Base-by-base conservation (phyloP, 1,284 basidiomycete species). In the Cutaneotrichosporon sp. region DNA sequence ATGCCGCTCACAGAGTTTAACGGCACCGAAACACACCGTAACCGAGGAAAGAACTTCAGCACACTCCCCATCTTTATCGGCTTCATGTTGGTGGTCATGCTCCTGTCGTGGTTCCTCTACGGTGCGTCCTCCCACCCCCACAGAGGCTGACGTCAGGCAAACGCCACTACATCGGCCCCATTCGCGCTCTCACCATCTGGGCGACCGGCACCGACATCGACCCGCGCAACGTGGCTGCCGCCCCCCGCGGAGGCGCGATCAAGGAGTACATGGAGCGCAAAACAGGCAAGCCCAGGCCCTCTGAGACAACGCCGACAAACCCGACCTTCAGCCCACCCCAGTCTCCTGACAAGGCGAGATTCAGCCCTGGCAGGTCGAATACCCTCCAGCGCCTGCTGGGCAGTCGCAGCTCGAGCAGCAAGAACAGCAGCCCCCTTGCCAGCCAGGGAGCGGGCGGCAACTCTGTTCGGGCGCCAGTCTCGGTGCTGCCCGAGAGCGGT, bases 91-190 rank as follows among this genome's bases (percentile, higher is more conserved):
- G 1, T 57, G 10, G 25, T 57, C 24, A 57, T 57, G 34, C 14
- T 27, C 3, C 14, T 42, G 24, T 57, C 56, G 9, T 57, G 47
- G 56, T 49, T 27, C 3, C 24, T 57, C 7, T 57, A 57, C 24
- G 56, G 56, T 31, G 14, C 18, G 38, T 13, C 14, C 18, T n/a
- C 7, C 11, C 6, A 13, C 18, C 14, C 7, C 18, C 18, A 13
- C 38, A 6, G 10, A 42, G 4, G 18, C n/a, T 43, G 16, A 36
- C 34, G 4, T 4, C 20, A 20, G 42, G 42, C 2, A n/a, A 22
- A n/a, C 42, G 42, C 42, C 18, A 43, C 42, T 43, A 20, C 42
- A 43, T 43, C 11, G 42, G 42, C 4, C 42, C 18, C 4, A 43
- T 43, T 11, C 42, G 42, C 4, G 18, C 42, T 6, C 42, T 20